Percentiles rank a stretch among this genome's conserved stretches.
Conservation (phyloP, 768 basidiomycete species). For the Amanita muscaria region DNA sequence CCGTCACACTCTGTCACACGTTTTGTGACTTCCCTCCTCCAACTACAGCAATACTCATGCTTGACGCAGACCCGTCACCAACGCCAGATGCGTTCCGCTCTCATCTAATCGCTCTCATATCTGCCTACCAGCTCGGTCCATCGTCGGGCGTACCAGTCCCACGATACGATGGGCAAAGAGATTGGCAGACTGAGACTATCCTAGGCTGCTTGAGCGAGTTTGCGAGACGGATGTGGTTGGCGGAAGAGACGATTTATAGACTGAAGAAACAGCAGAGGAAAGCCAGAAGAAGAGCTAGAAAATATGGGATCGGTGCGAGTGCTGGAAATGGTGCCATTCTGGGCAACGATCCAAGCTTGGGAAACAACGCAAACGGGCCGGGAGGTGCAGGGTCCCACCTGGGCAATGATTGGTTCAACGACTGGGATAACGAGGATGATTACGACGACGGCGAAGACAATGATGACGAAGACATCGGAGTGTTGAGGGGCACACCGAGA, state of each 20-base stretch:
- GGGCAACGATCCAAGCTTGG: no score
- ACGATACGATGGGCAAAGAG: conserved; percentile 42
- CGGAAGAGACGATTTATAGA: conserved; percentile 37
- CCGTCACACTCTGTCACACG: no score
- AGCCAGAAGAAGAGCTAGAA: conserved; percentile 18
- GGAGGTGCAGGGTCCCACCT: background rate
- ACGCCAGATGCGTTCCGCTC: conserved; percentile 22
- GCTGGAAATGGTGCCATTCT: no score
- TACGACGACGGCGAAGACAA: background rate
- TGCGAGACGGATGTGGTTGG: conserved; percentile 45
- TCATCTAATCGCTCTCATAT: conserved; percentile 50
- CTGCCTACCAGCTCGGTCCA: conserved; percentile 50
- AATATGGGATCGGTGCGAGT: background rate
- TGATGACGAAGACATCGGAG: background rate
- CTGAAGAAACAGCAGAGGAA: conserved; percentile 32
- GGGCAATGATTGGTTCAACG: background rate
- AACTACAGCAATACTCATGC: conserved; percentile 13
- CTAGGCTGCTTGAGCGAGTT: conserved; percentile 41
- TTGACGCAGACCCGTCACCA: conserved; percentile 12
- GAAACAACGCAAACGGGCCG: background rate
- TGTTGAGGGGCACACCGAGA: background rate
- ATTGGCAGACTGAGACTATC: conserved; percentile 54
- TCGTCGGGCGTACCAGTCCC: conserved; percentile 39
- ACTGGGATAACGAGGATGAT: background rate
- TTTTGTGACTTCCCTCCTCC: no score